Percentiles rank a stretch among this genome's conserved stretches.
Evolutionary conservation across 169 alveolate genomes (phyloP).

Genomic region (Eimeria zaria): DNA sequence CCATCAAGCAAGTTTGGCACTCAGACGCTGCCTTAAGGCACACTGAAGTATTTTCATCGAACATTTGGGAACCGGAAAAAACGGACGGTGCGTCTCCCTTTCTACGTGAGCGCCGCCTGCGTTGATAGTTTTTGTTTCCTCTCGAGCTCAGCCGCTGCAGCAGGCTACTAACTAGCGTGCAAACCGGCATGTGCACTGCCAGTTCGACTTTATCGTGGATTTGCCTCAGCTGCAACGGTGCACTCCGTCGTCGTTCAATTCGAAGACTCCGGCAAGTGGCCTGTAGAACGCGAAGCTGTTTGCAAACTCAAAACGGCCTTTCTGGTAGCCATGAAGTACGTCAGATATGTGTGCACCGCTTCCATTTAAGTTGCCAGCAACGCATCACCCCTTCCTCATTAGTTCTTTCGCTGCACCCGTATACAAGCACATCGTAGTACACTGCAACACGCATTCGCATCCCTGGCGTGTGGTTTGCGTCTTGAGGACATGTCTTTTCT

Average conservation of each 20-base stretch:
- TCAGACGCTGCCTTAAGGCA: slow-evolving; percentile 78
- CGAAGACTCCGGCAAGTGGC: slow-evolving; percentile 84
- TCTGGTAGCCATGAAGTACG: slow-evolving; percentile 83
- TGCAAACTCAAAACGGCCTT: slow-evolving; percentile 78
- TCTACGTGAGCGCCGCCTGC: background rate
- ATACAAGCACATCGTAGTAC: background rate
- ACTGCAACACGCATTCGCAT: background rate
- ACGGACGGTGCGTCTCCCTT: slow-evolving; percentile 2
- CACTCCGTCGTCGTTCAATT: slow-evolving; percentile 81
- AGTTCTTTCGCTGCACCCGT: background rate
- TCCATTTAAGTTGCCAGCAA: background rate
- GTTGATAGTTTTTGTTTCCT: background rate
- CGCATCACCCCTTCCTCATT: background rate
- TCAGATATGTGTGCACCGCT: background rate
- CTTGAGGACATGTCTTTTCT: background rate
- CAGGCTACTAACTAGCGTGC: background rate
- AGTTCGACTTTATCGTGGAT: background rate
- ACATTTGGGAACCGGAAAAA: slow-evolving; percentile 59
- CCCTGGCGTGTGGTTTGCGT: background rate
- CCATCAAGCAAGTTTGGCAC: slow-evolving; percentile 79
- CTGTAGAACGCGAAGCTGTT: slow-evolving; percentile 74
- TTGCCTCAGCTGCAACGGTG: slow-evolving; percentile 69
- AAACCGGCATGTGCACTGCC: background rate
- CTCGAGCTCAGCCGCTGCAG: background rate
- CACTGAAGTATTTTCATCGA: slow-evolving; percentile 45